A percentile compares a stretch with the other conserved stretches of the same genome.
Evolutionary conservation across 805 yeast species (phyloP).

Genomic region (Lipomyces yamadae): DNA sequence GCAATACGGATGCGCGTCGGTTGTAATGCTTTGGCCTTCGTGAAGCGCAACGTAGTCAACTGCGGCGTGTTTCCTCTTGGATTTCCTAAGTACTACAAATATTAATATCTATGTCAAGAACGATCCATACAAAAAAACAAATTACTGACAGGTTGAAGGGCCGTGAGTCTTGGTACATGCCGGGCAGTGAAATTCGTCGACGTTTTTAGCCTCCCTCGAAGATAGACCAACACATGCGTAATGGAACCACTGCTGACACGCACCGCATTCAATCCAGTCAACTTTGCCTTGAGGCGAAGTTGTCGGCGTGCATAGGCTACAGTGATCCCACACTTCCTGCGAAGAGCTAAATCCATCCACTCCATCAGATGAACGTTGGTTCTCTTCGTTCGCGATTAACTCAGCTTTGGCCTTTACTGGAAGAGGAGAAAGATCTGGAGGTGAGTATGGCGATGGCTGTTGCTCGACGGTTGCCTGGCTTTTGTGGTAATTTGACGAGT

Average conservation of each 20-base stretch:
- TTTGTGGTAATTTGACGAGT: slow-evolving; percentile 3
- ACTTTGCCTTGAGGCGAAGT: slow-evolving; percentile 36
- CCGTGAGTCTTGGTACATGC: slow-evolving; percentile 55
- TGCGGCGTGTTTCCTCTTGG: slow-evolving; percentile 58
- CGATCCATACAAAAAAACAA: not conserved
- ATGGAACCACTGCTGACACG: slow-evolving; percentile 63
- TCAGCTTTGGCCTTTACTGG: slow-evolving; percentile 6
- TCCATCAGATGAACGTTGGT: not conserved
- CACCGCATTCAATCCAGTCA: slow-evolving; percentile 63
- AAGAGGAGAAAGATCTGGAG: slow-evolving; percentile 20
- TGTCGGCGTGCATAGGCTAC: slow-evolving; percentile 34
- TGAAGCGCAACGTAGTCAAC: slow-evolving; percentile 81
- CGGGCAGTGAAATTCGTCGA: slow-evolving; percentile 61
- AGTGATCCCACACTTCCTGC: slow-evolving; percentile 37
- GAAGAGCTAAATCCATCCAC: not conserved
- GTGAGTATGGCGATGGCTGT: slow-evolving; percentile 30
- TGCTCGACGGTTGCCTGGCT: slow-evolving; percentile 20
- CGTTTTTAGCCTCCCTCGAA: slow-evolving; percentile 46
- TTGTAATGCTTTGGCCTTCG: slow-evolving; percentile 62
- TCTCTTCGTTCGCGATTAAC: slow-evolving; percentile 1
- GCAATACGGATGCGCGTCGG: slow-evolving; percentile 63
- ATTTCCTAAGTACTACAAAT: slow-evolving; percentile 51
- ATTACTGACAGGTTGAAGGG: slow-evolving; percentile 47
- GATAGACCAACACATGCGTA: slow-evolving; percentile 53
- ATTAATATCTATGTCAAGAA: not conserved